Evolutionary conservation across 2,329 filamentous ascomycete species (phyloP).

Genomic region (Colletotrichum tofieldiae): DNA sequence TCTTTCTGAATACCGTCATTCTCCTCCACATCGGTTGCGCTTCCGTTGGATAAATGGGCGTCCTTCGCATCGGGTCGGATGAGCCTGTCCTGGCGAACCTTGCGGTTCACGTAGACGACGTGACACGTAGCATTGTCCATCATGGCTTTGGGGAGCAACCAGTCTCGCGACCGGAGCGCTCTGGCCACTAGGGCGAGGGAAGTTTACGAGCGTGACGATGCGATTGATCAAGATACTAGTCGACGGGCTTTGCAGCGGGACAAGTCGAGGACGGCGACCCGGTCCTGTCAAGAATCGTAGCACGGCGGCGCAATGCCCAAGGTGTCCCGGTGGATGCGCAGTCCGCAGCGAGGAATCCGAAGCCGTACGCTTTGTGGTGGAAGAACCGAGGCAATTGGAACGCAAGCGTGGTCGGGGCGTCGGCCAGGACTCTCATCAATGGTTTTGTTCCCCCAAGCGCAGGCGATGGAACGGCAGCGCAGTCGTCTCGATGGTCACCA

Average conservation of each 20-base stretch:
- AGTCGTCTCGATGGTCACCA: slow-evolving; percentile 23
- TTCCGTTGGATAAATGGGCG: slow-evolving; percentile 45
- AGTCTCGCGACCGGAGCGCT: slow-evolving; percentile 74
- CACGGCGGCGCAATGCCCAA: slow-evolving; percentile 23
- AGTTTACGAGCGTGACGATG: slow-evolving; percentile 27
- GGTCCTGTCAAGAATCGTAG: slow-evolving; percentile 26
- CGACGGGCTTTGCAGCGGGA: slow-evolving; percentile 29
- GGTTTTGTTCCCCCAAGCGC: slow-evolving; percentile 17
- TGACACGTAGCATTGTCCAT: slow-evolving; percentile 73
- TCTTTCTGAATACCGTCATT: slow-evolving; percentile 61
- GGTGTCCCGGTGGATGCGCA: slow-evolving; percentile 19
- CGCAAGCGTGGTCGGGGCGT: slow-evolving; percentile 23
- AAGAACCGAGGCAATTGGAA: slow-evolving; percentile 25
- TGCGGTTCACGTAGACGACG: slow-evolving; percentile 73
- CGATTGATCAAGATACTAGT: slow-evolving; percentile 1
- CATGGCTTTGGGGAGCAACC: slow-evolving; percentile 69
- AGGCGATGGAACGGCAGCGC: slow-evolving; percentile 28
- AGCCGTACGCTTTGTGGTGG: slow-evolving; percentile 1
- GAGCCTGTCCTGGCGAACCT: slow-evolving; percentile 63
- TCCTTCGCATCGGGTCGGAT: slow-evolving; percentile 51
- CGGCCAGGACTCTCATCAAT: slow-evolving; percentile 27
- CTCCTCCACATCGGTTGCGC: slow-evolving; percentile 54
- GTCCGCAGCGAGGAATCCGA: slow-evolving; percentile 6
- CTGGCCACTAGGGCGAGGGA: slow-evolving; percentile 59
- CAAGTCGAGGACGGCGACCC: slow-evolving; percentile 37